Percentiles rank a stretch among this genome's conserved stretches.
phyloP scores from a whole-genome alignment of 2,329 filamentous ascomycete species.

The Tetracladium maxilliforme region DNA sequence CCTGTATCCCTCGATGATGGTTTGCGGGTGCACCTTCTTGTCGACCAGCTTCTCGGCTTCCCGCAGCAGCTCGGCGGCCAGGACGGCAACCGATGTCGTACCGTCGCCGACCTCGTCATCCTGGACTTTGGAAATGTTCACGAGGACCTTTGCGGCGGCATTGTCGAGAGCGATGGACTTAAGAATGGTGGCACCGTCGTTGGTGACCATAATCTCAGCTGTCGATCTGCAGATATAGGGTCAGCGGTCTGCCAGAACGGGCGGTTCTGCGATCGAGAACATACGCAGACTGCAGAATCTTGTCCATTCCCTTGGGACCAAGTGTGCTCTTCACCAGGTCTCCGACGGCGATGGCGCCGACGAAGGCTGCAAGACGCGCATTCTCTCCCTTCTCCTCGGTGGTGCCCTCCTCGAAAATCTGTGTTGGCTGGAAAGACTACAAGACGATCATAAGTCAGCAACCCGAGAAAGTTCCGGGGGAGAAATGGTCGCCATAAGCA shows the following conservation, averaged over 20 bases:
- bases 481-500: no score
- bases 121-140: conserved; percentile 99
- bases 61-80: conserved; percentile 86
- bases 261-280: conserved; percentile 21
- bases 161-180: conserved; percentile 98
- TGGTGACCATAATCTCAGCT: conserved; percentile 94
- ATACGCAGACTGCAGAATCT: conserved; percentile 89
- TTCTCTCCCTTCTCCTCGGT: conserved; percentile 98
- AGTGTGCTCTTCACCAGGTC: conserved; percentile 96
- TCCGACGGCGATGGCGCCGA: conserved; percentile 93
- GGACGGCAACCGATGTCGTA: conserved; percentile 91
- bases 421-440: conserved; percentile 68
- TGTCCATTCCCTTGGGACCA: conserved; percentile 98
- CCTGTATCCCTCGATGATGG: conserved; percentile 96
- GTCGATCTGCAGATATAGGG: conserved; percentile 58
- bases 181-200: conserved; percentile 95
- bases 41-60: conserved; percentile 96
- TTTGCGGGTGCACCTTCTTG: conserved; percentile 98
- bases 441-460: no score
- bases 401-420: conserved; percentile 96
- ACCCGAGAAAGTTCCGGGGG: no score
- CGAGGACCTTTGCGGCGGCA: conserved; percentile 91
- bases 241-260: no score
- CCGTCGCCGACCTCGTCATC: conserved; percentile 98
- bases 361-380: conserved; percentile 94